Evolutionary conservation across 192 early-diverging fungal genomes (phyloP), one percentile per base, ranked within the genome.

Genomic region (Backusella morwellensis): DNA sequence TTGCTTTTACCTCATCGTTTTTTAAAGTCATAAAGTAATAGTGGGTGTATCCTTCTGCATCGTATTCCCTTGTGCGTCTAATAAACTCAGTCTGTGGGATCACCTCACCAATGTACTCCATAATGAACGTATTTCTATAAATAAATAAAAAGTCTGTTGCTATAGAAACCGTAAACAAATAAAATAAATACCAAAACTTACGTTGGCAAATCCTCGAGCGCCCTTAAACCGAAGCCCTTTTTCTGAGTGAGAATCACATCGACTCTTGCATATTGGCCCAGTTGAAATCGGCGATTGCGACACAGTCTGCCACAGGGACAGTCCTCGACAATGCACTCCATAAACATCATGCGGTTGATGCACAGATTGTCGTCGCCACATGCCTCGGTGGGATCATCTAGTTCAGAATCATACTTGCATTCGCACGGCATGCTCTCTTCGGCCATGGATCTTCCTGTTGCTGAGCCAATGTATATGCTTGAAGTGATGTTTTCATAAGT

Each of bases 11-110:
- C 83, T 97, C 96, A 78, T 96, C 92, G 15, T 91, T 87, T 70
- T 94, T 93, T 17, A 98, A 84, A 71, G 92, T 92, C 97, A 99
- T 98, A 85, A 98, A 99, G 77, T 99, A 99, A 82, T 98, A 98
- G 76, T 99, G 97, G 76, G 91, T 89, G 17, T 91, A 87, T 36
- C 95, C 96, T 44, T 91, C 89, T 35, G 90, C 70, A 70, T 90
- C 90, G 75, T 99, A 98, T 59, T 93, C 93, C 47, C 85, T 86
- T 1, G 92, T 92, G 11, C 98, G 88, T 79, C 94, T 93, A 70
- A 92, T 81, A 78, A 98, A 98, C 77, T 92, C 91, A 17, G 85
- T 71, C 12, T 89, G 84, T 6, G 96, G 84, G 32, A 99, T 91
- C 1, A 99, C 92, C 78, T 99, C 98, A 36, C 98, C 98, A 75